phyloP scores from a whole-genome alignment of 192 early-diverging fungal genomes.

The Umbelopsis vinacea region DNA sequence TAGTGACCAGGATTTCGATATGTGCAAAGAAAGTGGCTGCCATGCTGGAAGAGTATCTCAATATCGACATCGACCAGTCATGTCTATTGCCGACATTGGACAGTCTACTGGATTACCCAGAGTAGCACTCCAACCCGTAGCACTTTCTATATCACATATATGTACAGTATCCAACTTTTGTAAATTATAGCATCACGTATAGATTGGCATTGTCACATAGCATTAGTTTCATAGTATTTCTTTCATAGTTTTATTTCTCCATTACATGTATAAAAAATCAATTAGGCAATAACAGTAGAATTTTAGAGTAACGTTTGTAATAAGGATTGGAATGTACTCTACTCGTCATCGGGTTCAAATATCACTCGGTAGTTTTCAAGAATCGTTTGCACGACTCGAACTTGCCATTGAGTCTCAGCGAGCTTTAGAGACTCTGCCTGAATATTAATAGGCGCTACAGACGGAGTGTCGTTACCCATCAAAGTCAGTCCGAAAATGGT shows the following conservation, averaged over 20 bases:
- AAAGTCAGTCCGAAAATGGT: conserved; percentile 94
- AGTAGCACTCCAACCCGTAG: background rate
- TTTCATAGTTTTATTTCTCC: background rate
- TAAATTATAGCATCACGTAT: no score
- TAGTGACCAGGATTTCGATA: background rate
- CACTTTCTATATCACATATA: background rate
- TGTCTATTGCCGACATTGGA: background rate
- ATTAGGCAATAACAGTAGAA: conserved; percentile 14
- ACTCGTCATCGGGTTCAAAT: conserved; percentile 61
- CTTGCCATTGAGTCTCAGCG: conserved; percentile 64
- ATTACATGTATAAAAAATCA: conserved; percentile 5
- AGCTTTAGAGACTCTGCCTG: conserved; percentile 28
- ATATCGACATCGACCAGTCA: background rate
- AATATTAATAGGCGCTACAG: conserved; percentile 38
- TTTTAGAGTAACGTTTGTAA: conserved; percentile 6
- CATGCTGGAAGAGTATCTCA: background rate
- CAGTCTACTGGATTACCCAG: background rate
- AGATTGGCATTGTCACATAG: background rate
- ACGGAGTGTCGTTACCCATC: conserved; percentile 59
- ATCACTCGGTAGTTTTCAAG: conserved; percentile 64
- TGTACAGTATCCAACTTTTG: background rate
- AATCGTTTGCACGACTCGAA: conserved; percentile 61
- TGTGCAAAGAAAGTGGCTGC: background rate
- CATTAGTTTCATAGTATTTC: background rate
- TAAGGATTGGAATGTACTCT: conserved; percentile 6